Evolutionary conservation across 1,139 yeast genomes (phyloP).

Genomic region (Pichia sp.): DNA sequence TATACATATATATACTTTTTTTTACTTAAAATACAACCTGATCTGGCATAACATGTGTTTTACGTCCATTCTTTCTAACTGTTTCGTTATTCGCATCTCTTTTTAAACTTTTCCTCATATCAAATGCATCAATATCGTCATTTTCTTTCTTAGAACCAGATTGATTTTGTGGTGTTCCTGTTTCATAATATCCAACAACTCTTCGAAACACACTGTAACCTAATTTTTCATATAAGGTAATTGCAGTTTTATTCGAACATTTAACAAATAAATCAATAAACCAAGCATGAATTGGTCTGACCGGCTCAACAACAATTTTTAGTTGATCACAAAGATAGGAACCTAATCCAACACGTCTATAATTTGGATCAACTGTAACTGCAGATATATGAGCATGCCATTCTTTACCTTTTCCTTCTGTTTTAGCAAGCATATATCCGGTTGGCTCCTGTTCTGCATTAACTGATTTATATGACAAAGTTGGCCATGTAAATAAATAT

Average conservation of each 20-base stretch:
- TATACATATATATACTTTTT: no score
- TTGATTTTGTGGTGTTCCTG: slow-evolving; percentile 27
- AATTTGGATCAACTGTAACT: slow-evolving; percentile 79
- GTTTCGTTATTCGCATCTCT: slow-evolving; percentile 48
- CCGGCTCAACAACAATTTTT: slow-evolving; percentile 63
- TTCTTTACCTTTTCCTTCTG: slow-evolving; percentile 76
- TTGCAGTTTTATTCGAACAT: slow-evolving; percentile 74
- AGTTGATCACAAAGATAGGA: slow-evolving; percentile 67
- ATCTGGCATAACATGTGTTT: slow-evolving; percentile 53
- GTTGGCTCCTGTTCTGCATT: slow-evolving; percentile 39
- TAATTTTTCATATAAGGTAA: slow-evolving; percentile 72
- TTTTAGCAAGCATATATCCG: slow-evolving; percentile 93
- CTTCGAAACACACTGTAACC: slow-evolving; percentile 83
- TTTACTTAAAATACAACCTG: slow-evolving; percentile 43
- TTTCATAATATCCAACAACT: slow-evolving; percentile 83
- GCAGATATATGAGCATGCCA: slow-evolving; percentile 99
- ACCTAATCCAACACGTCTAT: slow-evolving; percentile 81
- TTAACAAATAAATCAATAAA: slow-evolving; percentile 90
- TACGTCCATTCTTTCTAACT: slow-evolving; percentile 52
- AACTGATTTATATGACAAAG: slow-evolving; percentile 73
- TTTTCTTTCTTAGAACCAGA: slow-evolving; percentile 35
- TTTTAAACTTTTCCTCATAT: slow-evolving; percentile 64
- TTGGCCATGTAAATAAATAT: slow-evolving; percentile 82
- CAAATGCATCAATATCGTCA: slow-evolving; percentile 83
- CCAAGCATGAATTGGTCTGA: slow-evolving; percentile 63